Evolutionary conservation across 2,329 filamentous ascomycete genomes (phyloP).

Genomic region (Capronia americana): DNA sequence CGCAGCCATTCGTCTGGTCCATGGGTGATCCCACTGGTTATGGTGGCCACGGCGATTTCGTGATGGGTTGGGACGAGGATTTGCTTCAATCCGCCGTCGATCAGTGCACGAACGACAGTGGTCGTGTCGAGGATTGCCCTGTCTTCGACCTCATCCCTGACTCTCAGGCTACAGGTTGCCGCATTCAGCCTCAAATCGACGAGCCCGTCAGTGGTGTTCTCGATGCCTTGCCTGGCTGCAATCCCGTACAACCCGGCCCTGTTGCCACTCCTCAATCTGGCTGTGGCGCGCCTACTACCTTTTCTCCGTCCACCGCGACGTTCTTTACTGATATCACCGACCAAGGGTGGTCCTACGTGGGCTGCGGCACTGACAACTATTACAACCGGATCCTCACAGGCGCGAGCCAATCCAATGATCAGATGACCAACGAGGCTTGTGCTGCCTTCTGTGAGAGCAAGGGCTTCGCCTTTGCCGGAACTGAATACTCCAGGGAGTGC

Average conservation of each 20-base stretch:
- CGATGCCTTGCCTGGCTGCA: slow-evolving; percentile 40
- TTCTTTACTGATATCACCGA: slow-evolving; percentile 55
- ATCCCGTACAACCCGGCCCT: slow-evolving; percentile 40
- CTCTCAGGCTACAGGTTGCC: slow-evolving; percentile 60
- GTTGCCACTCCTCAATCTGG: slow-evolving; percentile 44
- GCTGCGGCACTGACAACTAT: slow-evolving; percentile 62
- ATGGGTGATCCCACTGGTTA: slow-evolving; percentile 59
- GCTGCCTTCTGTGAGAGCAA: slow-evolving; percentile 43
- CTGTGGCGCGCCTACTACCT: slow-evolving; percentile 49
- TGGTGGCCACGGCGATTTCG: slow-evolving; percentile 68
- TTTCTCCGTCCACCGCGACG: slow-evolving; percentile 44
- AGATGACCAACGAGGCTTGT: slow-evolving; percentile 43
- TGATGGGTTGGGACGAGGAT: slow-evolving; percentile 72
- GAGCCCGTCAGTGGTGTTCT: slow-evolving; percentile 40
- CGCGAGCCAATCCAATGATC: slow-evolving; percentile 34
- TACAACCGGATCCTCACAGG: slow-evolving; percentile 47
- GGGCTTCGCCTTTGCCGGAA: slow-evolving; percentile 44
- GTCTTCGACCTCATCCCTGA: slow-evolving; percentile 63
- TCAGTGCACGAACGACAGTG: slow-evolving; percentile 66
- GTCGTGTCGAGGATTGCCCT: slow-evolving; percentile 67
- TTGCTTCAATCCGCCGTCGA: slow-evolving; percentile 71
- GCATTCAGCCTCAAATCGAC: slow-evolving; percentile 53
- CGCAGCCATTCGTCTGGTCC: slow-evolving; percentile 52
- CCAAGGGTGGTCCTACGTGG: slow-evolving; percentile 63
- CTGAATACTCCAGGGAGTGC: slow-evolving; percentile 42